These are phyloP conservation scores for Neurospora sp. DNA, from an alignment of 2,329 filamentous ascomycete genomes.

Conservation along the genomic window DNA sequence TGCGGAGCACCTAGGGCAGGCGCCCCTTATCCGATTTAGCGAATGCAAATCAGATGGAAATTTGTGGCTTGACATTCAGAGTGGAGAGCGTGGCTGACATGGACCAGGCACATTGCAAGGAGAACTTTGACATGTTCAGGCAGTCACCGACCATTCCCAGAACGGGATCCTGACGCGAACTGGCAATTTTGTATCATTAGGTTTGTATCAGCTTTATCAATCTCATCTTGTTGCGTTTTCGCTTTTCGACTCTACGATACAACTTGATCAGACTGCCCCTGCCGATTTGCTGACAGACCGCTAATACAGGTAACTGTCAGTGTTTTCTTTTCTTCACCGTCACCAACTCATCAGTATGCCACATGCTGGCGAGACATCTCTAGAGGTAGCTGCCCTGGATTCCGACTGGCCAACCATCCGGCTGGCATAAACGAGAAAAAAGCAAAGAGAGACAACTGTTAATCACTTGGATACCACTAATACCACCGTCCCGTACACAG, in stretches of 20 bases:
- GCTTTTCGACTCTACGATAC: not conserved
- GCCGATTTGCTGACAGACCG: not conserved
- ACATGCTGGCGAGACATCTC: not conserved
- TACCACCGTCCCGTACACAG: not conserved
- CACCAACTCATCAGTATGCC: not conserved
- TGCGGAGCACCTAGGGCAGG: not conserved
- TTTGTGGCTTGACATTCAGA: not conserved
- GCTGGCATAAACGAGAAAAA: not conserved
- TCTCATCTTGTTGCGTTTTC: not conserved
- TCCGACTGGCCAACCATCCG: not conserved
- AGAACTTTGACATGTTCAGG: too few species aligned
- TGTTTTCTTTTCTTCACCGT: not conserved
- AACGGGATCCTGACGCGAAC: not conserved
- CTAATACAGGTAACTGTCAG: not conserved
- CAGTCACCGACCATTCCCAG: not conserved
- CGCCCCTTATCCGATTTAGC: too few species aligned
- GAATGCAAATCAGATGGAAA: not conserved
- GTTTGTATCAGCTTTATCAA: not conserved
- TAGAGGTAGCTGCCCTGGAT: not conserved
- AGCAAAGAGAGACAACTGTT: not conserved
- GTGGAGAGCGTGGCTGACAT: not conserved
- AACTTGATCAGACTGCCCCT: not conserved
- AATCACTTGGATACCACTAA: not conserved
- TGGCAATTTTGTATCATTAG: not conserved
- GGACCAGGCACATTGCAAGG: not conserved